Percentiles rank a stretch among this genome's conserved stretches.
Evolutionary conservation across 371 early-diverging fungal species (phyloP).

Genomic region (Saksenaea oblongispora): DNA sequence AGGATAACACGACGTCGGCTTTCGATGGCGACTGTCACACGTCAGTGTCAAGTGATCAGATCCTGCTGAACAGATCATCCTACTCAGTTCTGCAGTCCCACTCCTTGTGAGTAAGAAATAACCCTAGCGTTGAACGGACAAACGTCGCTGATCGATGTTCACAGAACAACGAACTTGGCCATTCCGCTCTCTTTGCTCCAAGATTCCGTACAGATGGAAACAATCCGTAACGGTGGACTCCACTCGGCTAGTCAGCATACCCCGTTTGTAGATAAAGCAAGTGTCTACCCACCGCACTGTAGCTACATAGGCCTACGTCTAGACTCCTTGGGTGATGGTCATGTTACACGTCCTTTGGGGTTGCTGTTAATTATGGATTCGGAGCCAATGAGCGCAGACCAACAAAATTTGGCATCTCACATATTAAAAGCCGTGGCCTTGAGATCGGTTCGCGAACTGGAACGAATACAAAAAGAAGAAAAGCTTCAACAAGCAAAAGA

Average conservation of each 20-base stretch:
- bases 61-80: conserved; percentile 9
- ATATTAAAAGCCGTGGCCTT: conserved; percentile 34
- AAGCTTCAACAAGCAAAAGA: conserved; percentile 49
- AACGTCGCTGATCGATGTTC: background rate
- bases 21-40: background rate
- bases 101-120: conserved; percentile 5
- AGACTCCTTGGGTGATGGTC: conserved; percentile 6
- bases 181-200: conserved; percentile 1
- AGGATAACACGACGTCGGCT: background rate
- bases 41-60: conserved; percentile 1
- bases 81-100: background rate
- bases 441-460: conserved; percentile 50
- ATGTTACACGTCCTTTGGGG: conserved; percentile 9
- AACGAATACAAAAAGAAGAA: conserved; percentile 42
- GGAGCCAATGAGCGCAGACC: conserved; percentile 11
- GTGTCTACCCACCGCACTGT: conserved; percentile 6
- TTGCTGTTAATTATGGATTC: conserved; percentile 13
- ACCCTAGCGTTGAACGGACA: background rate
- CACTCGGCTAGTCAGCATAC: background rate
- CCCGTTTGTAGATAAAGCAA: background rate
- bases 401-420: conserved; percentile 4
- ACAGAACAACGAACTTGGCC: background rate
- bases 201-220: conserved; percentile 10
- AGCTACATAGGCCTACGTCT: conserved; percentile 1
- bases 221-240: conserved; percentile 3